phyloP scores from a whole-genome alignment of 106 monocot species.

The Cymbidium sinense region DNA sequence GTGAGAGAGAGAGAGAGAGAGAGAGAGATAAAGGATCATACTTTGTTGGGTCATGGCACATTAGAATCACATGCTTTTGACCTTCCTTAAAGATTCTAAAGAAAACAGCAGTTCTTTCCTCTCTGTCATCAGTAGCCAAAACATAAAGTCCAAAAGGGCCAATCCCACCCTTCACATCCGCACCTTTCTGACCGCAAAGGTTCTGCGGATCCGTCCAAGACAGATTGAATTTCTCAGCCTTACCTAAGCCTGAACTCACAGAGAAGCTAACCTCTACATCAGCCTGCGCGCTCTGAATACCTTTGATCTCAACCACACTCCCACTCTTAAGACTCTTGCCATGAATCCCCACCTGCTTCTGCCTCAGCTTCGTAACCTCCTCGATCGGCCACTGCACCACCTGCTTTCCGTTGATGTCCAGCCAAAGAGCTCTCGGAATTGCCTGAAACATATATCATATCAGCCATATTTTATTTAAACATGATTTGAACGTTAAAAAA shows the following conservation, averaged over 20 bases:
- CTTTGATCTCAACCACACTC: constrained; percentile 10
- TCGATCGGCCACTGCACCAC: constrained; percentile 34
- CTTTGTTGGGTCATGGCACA: constrained; percentile 40
- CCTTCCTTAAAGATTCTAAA: constrained; percentile 36
- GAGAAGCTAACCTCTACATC: constrained; percentile 36
- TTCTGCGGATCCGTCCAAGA: constrained; percentile 34
- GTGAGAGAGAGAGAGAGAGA: neutral
- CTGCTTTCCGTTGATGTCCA: constrained; percentile 14
- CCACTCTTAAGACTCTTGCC: constrained; percentile 6
- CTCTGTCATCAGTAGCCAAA: constrained; percentile 20
- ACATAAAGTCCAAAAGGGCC: constrained; percentile 26
- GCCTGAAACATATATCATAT: constrained; percentile 6
- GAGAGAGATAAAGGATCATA: constrained; percentile 4
- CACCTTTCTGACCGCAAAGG: constrained; percentile 23
- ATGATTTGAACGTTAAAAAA: too few species aligned
- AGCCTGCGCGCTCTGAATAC: constrained; percentile 16
- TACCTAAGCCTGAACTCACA: constrained; percentile 11
- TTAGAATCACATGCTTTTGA: constrained; percentile 28
- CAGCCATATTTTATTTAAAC: neutral
- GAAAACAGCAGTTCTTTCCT: constrained; percentile 35
- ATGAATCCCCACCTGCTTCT: constrained; percentile 1
- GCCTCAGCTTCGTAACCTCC: constrained; percentile 18
- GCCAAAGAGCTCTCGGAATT: constrained; percentile 25
- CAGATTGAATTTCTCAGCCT: constrained; percentile 27
- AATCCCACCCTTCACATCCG: constrained; percentile 19